Percentiles rank a stretch among this genome's conserved stretches.
These are phyloP conservation scores for Elongisporangium prolatum DNA, from an alignment of 352 stramenopile species.

Conservation along the genomic window DNA sequence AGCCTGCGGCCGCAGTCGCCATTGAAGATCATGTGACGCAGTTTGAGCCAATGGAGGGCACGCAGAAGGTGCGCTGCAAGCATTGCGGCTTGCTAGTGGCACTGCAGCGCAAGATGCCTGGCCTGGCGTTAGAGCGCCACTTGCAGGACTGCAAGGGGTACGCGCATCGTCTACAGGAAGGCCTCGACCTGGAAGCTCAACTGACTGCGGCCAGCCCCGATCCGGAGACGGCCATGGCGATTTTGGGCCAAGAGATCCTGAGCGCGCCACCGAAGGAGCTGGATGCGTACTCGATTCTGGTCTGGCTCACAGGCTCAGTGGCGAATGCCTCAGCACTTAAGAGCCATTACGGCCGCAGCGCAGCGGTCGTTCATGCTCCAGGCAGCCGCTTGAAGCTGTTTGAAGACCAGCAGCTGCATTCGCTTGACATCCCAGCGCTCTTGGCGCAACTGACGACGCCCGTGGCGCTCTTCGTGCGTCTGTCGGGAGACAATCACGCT, in stretches of 20 bases:
- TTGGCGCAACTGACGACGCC: neutral
- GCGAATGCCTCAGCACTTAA: conserved; percentile 20
- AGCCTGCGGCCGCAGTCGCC: neutral
- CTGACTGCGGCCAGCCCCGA: neutral
- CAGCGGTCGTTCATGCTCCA: conserved; percentile 15
- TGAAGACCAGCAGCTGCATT: conserved; percentile 13
- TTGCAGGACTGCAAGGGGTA: conserved; percentile 6
- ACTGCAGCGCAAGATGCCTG: conserved; percentile 5
- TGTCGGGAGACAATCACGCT: neutral
- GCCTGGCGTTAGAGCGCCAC: conserved; percentile 7
- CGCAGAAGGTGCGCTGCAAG: conserved; percentile 11
- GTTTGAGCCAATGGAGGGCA: neutral
- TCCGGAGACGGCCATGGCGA: neutral
- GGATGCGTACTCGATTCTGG: neutral
- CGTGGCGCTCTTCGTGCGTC: conserved; percentile 2
- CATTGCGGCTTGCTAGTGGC: conserved; percentile 3
- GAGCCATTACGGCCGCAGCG: conserved; percentile 11
- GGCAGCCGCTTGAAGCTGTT: conserved; percentile 31
- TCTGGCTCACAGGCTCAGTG: conserved; percentile 25
- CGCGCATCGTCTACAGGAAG: neutral
- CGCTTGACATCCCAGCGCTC: conserved; percentile 6
- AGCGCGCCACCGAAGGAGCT: neutral
- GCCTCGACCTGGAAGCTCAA: conserved; percentile 2
- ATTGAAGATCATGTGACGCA: neutral
- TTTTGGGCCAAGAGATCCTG: neutral